Conservation (phyloP, 129 eudicot genomes). For the Flaveria ramosissima region DNA sequence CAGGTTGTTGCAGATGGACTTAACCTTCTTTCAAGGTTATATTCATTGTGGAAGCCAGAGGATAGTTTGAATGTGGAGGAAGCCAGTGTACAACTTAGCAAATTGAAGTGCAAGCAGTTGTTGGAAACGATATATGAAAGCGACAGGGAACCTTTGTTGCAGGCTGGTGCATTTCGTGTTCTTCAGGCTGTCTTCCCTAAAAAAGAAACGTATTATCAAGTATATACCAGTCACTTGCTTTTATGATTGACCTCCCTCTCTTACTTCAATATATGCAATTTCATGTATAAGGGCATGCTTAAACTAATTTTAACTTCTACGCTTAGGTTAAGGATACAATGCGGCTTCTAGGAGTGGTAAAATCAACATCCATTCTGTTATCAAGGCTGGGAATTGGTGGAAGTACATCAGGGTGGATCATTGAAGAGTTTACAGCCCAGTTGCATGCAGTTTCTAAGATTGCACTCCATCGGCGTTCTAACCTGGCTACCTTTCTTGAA, state of each 20-base stretch:
- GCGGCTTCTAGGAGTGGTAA: constrained; percentile 93
- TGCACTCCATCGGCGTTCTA: constrained; percentile 85
- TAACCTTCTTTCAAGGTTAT: constrained; percentile 73
- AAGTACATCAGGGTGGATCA: constrained; percentile 82
- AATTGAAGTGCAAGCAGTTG: constrained; percentile 71
- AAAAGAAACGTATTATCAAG: constrained; percentile 84
- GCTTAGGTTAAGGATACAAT: constrained; percentile 85
- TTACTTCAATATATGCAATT: not conserved
- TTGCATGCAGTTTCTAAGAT: constrained; percentile 98
- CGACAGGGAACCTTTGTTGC: constrained; percentile 85
- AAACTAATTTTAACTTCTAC: constrained; percentile 15
- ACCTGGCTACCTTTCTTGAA: constrained; percentile 82
- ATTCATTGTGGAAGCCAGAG: constrained; percentile 55
- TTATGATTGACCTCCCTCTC: not conserved
- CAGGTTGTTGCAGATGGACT: constrained; percentile 96
- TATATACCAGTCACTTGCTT: constrained; percentile 29
- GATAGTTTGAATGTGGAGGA: constrained; percentile 60
- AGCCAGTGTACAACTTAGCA: constrained; percentile 48
- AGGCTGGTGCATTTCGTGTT: constrained; percentile 84
- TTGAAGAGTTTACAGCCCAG: constrained; percentile 93
- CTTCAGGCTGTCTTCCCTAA: constrained; percentile 83
- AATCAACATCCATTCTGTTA: constrained; percentile 62
- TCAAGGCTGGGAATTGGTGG: constrained; percentile 88
- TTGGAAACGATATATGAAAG: constrained; percentile 80
- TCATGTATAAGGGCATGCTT: constrained; percentile 5